Evolutionary conservation across 2,329 filamentous ascomycete genomes (phyloP), one percentile per base, ranked within the genome.

Genomic region (Fusarium staphyleae): DNA sequence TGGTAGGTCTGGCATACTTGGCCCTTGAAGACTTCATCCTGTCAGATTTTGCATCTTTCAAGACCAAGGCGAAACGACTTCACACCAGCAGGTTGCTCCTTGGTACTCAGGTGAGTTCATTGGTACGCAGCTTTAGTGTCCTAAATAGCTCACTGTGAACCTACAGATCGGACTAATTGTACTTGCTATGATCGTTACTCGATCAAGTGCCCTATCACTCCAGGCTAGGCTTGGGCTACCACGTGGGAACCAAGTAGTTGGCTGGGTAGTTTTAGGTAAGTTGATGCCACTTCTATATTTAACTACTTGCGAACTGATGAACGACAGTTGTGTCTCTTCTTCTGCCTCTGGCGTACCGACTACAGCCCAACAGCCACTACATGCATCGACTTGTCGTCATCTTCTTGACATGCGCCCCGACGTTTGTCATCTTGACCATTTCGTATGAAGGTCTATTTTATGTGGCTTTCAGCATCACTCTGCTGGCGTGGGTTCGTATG

Each of bases 361-460:
- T 96, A 2, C 87, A 90, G 60, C 88, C 91, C 1, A 95, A 91
- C 71, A 88, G 81, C 63, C 87, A 97, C 75, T 97, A 98, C 72
- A 84, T 98, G 63, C 93, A 98, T 72, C 87, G 93, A 18, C 79
- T 99, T 4, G 82, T 93, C 62, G 85, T 96, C 65, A 87, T 97
- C 47, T 99, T 98, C 77, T 80, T 99, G 41, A 90, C 93, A 5
- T 98, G 96, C 70, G 89, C 93, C 0, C 95, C 95, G 0, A 89
- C 89, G 2, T 99, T 98, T 74, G 89, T 99, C 69, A 93, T 99
- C 67, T 84, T 99, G 43, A 96, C 93, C 7, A 97, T 98, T 65
- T 97, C 93, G 1, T 99, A 96, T 75, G 95, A 99, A 74, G 93
- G 93, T 0, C 81, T 99, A 2, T 99, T 99, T 73, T 99, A 98